Base-by-base conservation (phyloP, 1,284 basidiomycete genomes). In the Caloboletus inedulis region DNA sequence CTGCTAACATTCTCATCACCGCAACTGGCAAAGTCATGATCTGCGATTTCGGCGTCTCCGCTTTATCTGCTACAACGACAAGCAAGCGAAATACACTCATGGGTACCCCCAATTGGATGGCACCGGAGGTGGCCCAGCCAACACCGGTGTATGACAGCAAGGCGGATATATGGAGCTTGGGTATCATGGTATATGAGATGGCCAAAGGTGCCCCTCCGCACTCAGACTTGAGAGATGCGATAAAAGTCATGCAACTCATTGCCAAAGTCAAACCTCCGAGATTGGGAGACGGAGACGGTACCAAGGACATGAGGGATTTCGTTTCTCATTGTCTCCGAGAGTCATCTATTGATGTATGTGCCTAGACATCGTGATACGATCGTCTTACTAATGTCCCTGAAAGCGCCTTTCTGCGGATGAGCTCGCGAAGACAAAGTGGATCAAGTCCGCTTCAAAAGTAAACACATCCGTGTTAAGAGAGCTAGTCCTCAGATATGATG, bases 31-130 rank as follows among this genome's bases (percentile, higher is more conserved):
- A 91, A 59, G 89, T 98, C 60, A 86, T 97, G 76, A 86, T 98
- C 19, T 94, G 91, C 68, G 95, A 98, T 72, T 98, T 98, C 72
- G 96, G 95, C 35, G 95, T 98, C 43, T 96, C 95, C 7, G 95
- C 97, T 7, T 82, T 97, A 31, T 80, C 98, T 33, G 85, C 89
- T 7, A 94, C 91, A 6, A 80, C 85, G 2, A 87, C 87, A 7
- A 91, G 91, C 68, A 98, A 98, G 70, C 83, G 95, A 21, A 94
- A 93, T 44, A 98, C 95, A 0, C 84, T 98, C 59, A 92, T 95
- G 55, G 96, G 96, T 1, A 98, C 96, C 0, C 95, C 94, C 0
- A 93, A 96, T 68, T 98, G 95, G 95, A 98, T 98, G 96, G 95
- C 95, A 0, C 95, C 95, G 0, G 96, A 98, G 71, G 94, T 98